Base-by-base conservation (phyloP, 768 basidiomycete species). In the Boletus coccyginus region DNA sequence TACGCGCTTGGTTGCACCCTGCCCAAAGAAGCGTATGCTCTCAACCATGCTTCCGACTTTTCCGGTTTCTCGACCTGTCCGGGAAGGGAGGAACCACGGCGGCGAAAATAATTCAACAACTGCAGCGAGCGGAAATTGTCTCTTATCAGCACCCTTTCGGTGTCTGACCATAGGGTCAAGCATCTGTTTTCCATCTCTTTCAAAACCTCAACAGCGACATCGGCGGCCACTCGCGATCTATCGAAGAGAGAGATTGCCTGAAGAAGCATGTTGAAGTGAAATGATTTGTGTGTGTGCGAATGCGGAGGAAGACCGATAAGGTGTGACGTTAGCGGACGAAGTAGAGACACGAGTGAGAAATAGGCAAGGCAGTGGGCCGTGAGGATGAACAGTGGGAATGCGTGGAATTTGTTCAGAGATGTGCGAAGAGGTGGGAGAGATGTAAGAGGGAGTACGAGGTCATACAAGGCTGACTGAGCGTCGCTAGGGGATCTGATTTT, bases 261-360 rank as follows among this genome's bases (percentile, higher is more conserved):
- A 19, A 86, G 76, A 46, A 86, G 69, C 49, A 78, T 73, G 60
- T 86, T 86, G 72, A 80, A 84, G 54, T 75, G 49, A 40, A 70
- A 64, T 35, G 76, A 53, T 16, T 66, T 62, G 45, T 58, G 27
- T 10, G 48, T 44, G 11, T 64, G 62, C 31, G 55, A 39, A 19
- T 46, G 42, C 3, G 63, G 53, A 35, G 62, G 64, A 4, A 74
- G 71, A 32, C 56, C 59, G 24, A 82, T 69, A 56, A 84, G 78
- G 14, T 69, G 66, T 35, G 78, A 67, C 11, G 81, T 63, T 27
- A 85, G 61, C 14, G 72, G 73, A 16, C 74, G 77, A 45, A 86
- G 70, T 0, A 80, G 77, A 3, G 75, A 55, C 14, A 81, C 58
- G 27, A 87, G 73, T 24, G 75, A 76, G 59, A 81, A 80, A 11